These are phyloP conservation scores for Ophiostoma australiae DNA, from an alignment of 2,329 filamentous ascomycete species.

Conservation along the genomic window DNA sequence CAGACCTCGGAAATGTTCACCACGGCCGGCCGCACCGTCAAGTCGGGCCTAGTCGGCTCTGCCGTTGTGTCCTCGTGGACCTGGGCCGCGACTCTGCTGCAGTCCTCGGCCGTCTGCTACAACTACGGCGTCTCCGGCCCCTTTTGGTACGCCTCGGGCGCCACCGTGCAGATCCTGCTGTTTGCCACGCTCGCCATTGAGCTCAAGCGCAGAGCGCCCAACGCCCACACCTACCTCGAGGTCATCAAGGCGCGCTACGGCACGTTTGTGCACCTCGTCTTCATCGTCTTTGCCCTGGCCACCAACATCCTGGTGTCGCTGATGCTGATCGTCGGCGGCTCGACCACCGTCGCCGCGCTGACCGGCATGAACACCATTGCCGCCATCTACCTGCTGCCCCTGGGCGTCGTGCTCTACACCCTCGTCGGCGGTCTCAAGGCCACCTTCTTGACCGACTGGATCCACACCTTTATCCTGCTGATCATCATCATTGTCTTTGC, in stretches of 20 bases:
- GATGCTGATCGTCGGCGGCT: constrained; percentile 82
- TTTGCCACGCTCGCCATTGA: constrained; percentile 90
- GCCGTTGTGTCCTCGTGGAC: constrained; percentile 94
- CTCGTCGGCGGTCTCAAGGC: constrained; percentile 76
- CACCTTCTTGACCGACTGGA: constrained; percentile 79
- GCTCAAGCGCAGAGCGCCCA: constrained; percentile 78
- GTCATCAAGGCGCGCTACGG: constrained; percentile 79
- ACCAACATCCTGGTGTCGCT: constrained; percentile 85
- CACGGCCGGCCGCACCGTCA: constrained; percentile 81
- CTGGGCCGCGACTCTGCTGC: constrained; percentile 79
- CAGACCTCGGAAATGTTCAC: constrained; percentile 93
- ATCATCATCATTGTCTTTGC: constrained; percentile 83
- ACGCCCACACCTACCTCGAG: constrained; percentile 81
- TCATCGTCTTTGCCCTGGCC: constrained; percentile 74
- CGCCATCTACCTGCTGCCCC: constrained; percentile 75
- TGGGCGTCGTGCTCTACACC: constrained; percentile 79
- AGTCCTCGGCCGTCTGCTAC: constrained; percentile 78
- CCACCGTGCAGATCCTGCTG: constrained; percentile 79
- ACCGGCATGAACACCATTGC: constrained; percentile 73
- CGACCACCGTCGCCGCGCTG: constrained; percentile 65
- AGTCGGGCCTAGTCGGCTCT: constrained; percentile 79
- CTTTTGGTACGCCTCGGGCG: constrained; percentile 61
- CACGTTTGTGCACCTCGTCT: constrained; percentile 64
- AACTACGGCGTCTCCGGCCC: constrained; percentile 63
- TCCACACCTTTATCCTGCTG: constrained; percentile 79